Evolutionary conservation across 1,139 yeast species (phyloP).

Genomic region (Blastobotrys arbuscula): DNA sequence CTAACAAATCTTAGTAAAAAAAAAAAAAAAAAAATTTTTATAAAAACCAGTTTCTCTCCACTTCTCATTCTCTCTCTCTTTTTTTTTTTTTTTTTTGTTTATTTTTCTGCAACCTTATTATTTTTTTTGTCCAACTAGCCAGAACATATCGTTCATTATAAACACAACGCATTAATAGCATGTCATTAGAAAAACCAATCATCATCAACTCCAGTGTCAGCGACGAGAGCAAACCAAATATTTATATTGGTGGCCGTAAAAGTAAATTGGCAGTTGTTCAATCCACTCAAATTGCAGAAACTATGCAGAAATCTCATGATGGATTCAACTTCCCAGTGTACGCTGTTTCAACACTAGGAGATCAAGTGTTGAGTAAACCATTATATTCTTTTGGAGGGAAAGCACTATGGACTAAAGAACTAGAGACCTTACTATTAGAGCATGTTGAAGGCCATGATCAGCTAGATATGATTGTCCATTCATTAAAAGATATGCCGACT

Average conservation of each 20-base stretch:
- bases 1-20: too few relatives aligned
- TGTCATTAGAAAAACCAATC: conserved; percentile 7
- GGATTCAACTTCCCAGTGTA: conserved; percentile 61
- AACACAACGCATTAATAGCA: too few relatives aligned
- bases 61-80: not conserved
- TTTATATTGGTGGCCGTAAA: conserved; percentile 79
- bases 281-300: conserved; percentile 63
- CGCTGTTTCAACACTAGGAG: conserved; percentile 84
- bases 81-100: not conserved
- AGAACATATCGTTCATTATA: too few relatives aligned
- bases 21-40: not conserved
- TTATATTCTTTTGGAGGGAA: conserved; percentile 94
- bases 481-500: conserved; percentile 94
- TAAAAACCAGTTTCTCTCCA: not conserved
- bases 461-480: conserved; percentile 87
- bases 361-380: conserved; percentile 77
- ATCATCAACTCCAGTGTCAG: conserved; percentile 8
- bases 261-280: conserved; percentile 84
- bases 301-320: conserved; percentile 57
- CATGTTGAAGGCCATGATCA: conserved; percentile 53
- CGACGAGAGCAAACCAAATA: conserved; percentile 11
- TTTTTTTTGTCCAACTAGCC: too few relatives aligned
- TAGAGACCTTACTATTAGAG: conserved; percentile 69
- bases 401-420: conserved; percentile 91
- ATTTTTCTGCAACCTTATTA: not conserved